phyloP scores from a whole-genome alignment of 306 rosid genomes.

The Arachis hypogaea region DNA sequence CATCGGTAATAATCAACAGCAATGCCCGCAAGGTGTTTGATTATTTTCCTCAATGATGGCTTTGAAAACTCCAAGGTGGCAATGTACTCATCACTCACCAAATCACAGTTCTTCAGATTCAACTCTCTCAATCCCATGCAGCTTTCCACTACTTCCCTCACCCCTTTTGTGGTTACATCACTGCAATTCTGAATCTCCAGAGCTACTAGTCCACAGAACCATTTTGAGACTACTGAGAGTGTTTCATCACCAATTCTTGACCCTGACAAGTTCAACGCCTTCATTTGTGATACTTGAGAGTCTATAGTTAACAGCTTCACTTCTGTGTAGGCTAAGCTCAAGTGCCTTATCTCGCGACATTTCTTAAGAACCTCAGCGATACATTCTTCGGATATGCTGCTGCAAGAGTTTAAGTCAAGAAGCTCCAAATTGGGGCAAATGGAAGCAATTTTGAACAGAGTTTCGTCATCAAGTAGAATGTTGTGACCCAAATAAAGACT shows the following conservation, averaged over 20 bases:
- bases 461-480: conserved; percentile 38
- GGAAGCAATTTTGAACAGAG: conserved; percentile 44
- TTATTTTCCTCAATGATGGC: conserved; percentile 61
- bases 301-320: conserved; percentile 40
- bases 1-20: conserved; percentile 27
- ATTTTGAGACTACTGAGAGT: conserved; percentile 56
- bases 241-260: conserved; percentile 53
- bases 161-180: conserved; percentile 61
- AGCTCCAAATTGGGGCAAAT: conserved; percentile 55
- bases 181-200: conserved; percentile 55
- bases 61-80: conserved; percentile 53
- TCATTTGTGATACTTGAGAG: conserved; percentile 53
- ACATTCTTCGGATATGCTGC: conserved; percentile 48
- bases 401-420: conserved; percentile 58
- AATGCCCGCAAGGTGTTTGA: conserved; percentile 42
- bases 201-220: conserved; percentile 48
- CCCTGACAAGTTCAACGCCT: conserved; percentile 49
- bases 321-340: conserved; percentile 43
- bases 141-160: conserved; percentile 53
- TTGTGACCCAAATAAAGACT: conserved; percentile 54
- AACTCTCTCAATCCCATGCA: conserved; percentile 67
- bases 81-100: conserved; percentile 46
- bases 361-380: conserved; percentile 49
- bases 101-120: conserved; percentile 52
- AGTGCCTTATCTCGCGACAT: conserved; percentile 57